A percentile compares a stretch with the other conserved stretches of the same genome.
Evolutionary conservation across 2,329 filamentous ascomycete species (phyloP).

Genomic region (Nectriaceae sp.): DNA sequence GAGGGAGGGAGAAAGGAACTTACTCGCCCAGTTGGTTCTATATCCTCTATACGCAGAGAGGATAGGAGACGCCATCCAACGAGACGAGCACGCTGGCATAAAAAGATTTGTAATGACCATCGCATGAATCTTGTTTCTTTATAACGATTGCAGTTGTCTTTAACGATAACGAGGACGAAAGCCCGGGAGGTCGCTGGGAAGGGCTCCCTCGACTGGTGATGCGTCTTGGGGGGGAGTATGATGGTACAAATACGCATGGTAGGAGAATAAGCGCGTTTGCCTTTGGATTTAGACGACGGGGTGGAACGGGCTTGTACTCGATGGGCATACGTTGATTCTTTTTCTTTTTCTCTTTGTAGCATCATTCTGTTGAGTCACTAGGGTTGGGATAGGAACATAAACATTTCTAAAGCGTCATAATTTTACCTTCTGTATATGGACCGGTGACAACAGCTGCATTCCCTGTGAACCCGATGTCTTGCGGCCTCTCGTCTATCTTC

Average conservation of each 20-base stretch:
- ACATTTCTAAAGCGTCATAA: too few relatives aligned
- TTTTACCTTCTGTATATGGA: too few relatives aligned
- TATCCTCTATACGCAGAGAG: conserved; percentile 13
- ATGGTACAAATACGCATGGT: background rate
- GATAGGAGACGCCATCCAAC: conserved; percentile 14
- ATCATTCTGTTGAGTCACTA: conserved; percentile 28
- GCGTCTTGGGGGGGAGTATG: conserved; percentile 16
- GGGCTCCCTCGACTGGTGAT: conserved; percentile 19
- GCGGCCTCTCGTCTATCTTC: too few relatives aligned
- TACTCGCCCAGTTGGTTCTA: conserved; percentile 15
- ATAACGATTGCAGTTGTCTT: conserved; percentile 34
- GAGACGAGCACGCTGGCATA: conserved; percentile 31
- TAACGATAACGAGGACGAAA: conserved; percentile 18
- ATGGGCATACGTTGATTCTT: conserved; percentile 12
- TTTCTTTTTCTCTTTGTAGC: conserved; percentile 28
- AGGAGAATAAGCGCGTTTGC: background rate
- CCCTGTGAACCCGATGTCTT: too few relatives aligned
- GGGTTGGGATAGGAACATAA: conserved; percentile 22
- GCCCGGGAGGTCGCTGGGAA: conserved; percentile 21
- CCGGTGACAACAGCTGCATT: too few relatives aligned
- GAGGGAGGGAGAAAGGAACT: conserved; percentile 15
- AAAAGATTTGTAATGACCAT: conserved; percentile 43
- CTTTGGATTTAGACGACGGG: background rate
- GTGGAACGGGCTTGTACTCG: conserved; percentile 5
- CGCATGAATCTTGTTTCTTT: conserved; percentile 38